Evolutionary conservation across 1,284 basidiomycete genomes (phyloP), one percentile per base, ranked within the genome.

Genomic region (Tilletia walkeri): DNA sequence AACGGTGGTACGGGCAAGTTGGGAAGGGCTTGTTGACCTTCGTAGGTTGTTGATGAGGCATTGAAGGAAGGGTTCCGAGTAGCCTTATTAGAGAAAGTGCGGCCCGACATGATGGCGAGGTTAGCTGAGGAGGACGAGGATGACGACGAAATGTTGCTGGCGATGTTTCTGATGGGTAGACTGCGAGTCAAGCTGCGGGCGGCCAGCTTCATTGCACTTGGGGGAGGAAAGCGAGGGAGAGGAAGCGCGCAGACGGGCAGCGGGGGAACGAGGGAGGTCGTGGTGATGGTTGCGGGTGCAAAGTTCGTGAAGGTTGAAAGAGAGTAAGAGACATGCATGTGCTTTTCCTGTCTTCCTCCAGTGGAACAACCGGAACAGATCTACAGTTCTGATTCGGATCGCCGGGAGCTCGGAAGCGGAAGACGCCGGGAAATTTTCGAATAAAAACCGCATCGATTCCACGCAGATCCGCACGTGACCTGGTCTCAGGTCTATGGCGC

Each of bases 1-100:
- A 83, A 76, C 45, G 70, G 30, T 16, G 82, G 82, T 3, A 83
- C 82, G 66, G 82, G 82, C 5, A 83, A 76, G 30, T 79, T 75
- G 49, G 82, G 81, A 67, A 83, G 77, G 49, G 75, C 68, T 34
- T 69, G 68, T 73, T 83, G 82, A n/a, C 77, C 79, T n/a, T 66
- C 65, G 65, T 48, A 66, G 39, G 59, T 63, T 14, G 59, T 63
- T 10, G 59, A 63, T 24, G 59, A 38, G 34, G 34, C 18, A 36
- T 18, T 38, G 59, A 63, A 63, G 59, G 59, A 36, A 6, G 59
- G 59, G 59, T 24, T 63, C 36, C 59, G 59, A 36, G 59, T 63
- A 9, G 34, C 36, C 30, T 18, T 38, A n/a, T 48, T 48, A 45
- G 65, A 10, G 65, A 34, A 49, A 4, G 39, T 9, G 45, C 65